Percentiles rank a stretch among this genome's conserved stretches.
These are phyloP conservation scores for Lipomyces yamadae DNA, from an alignment of 805 yeast genomes.

Conservation along the genomic window DNA sequence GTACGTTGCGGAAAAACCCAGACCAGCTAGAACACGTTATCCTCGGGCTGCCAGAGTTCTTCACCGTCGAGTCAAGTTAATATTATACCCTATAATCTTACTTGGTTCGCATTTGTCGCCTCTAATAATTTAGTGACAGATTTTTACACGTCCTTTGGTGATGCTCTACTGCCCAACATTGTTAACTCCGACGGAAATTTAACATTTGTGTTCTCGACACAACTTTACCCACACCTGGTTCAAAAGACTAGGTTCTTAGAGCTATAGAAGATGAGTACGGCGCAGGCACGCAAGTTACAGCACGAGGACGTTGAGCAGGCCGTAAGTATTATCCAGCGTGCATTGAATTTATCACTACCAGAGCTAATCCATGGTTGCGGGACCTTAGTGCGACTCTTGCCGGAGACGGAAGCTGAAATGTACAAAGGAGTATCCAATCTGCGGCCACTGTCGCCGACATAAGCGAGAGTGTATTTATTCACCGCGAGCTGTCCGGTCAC, in stretches of 20 bases:
- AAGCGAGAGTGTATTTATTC: conserved; percentile 77
- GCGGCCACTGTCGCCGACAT: conserved; percentile 74
- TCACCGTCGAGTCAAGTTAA: background rate
- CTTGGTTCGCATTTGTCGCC: background rate
- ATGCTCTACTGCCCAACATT: background rate
- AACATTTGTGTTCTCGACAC: background rate
- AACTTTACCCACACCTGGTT: background rate
- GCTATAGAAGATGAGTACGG: conserved; percentile 23
- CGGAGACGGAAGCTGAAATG: conserved; percentile 79
- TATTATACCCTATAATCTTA: background rate
- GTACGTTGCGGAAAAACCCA: background rate
- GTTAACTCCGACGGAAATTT: background rate
- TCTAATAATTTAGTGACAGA: background rate
- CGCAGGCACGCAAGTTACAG: conserved; percentile 27
- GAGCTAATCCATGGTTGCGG: background rate
- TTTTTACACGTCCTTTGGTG: background rate
- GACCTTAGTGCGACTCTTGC: conserved; percentile 74
- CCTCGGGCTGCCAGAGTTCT: background rate
- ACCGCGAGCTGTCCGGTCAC: conserved; percentile 77
- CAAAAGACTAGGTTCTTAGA: background rate
- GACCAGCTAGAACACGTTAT: background rate
- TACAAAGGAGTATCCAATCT: conserved; percentile 75
- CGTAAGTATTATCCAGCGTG: conserved; percentile 32
- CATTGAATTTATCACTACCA: background rate
- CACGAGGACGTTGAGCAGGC: conserved; percentile 43